Evolutionary conservation across 2,329 filamentous ascomycete species (phyloP), one percentile per base, ranked within the genome.

Genomic region (Phyllosticta citribraziliensis): DNA sequence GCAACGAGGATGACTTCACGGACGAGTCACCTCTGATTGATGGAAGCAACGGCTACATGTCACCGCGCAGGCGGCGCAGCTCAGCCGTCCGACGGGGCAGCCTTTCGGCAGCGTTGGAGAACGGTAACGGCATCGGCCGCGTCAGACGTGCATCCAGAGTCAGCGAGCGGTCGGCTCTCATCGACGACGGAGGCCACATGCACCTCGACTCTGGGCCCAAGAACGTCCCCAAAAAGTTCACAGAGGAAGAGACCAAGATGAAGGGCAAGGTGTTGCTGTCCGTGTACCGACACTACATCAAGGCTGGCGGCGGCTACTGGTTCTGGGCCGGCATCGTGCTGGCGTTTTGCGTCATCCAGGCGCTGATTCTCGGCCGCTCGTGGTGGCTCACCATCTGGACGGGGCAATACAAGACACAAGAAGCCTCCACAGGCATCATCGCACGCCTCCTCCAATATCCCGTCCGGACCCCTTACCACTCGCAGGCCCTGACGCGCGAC

Each of bases 221-320:
- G 30, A 50, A 71, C 71, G 53, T 74, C 5, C 80, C 84, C 0
- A 85, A 84, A 65, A 88, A 90, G 70, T 93, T 92, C 65, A 83
- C 89, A 25, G 85, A 91, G 68, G 88, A 91, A 2, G 89, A 94
- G 71, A 77, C 76, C n/a, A 82, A 85, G 61, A 87, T 90, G 69
- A 81, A 82, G 58, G 89, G 89, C 1, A 81, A 85, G 5, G 84
- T 93, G 33, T 86, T 86, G 66, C 78, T 78, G 22, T 78, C 78
- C 6, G 80, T 92, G n/a, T 93, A 92, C 64, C 68, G 77, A 12
- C 79, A 80, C 0, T 94, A 92, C 67, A 72, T 92, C 14, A 78
- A 78, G 10, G 83, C 85, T 24, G 88, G 83, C 64, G 88, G 88
- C 17, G 85, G 86, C 10, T 76, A 78, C 65, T 69, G 75, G 14